Percentiles rank a stretch among this genome's conserved stretches.
These are phyloP conservation scores for Andrographis paniculata DNA, from an alignment of 305 asterid species.

Conservation along the genomic window DNA sequence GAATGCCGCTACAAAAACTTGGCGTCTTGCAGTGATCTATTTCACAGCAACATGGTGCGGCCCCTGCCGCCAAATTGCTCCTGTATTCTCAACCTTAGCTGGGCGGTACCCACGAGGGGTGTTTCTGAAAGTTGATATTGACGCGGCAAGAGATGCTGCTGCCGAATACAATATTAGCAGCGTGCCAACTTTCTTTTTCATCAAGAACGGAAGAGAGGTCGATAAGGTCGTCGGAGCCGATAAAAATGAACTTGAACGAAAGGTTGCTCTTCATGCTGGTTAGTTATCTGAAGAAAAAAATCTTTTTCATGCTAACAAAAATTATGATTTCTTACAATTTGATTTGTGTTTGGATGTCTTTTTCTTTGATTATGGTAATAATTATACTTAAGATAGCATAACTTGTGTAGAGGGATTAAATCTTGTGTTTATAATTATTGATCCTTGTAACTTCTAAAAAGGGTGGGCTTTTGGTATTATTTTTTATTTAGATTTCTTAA, in stretches of 20 bases:
- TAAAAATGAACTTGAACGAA: background rate
- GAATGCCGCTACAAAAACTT: slow-evolving; percentile 7
- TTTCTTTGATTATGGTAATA: too few species aligned
- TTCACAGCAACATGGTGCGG: slow-evolving; percentile 84
- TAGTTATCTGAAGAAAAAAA: background rate
- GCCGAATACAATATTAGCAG: slow-evolving; percentile 44
- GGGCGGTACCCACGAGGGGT: slow-evolving; percentile 39
- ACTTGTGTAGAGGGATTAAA: too few species aligned
- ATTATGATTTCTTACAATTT: too few species aligned
- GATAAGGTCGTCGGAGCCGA: slow-evolving; percentile 42
- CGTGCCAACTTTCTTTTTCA: slow-evolving; percentile 59
- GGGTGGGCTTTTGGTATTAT: too few species aligned
- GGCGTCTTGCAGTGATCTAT: slow-evolving; percentile 44
- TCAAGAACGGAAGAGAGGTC: slow-evolving; percentile 52
- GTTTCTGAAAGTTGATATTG: slow-evolving; percentile 60
- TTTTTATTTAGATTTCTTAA: too few species aligned
- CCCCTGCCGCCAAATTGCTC: slow-evolving; percentile 54
- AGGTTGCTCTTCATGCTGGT: background rate
- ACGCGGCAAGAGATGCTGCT: slow-evolving; percentile 54
- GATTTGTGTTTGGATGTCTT: too few species aligned
- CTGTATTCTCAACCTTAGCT: slow-evolving; percentile 45
- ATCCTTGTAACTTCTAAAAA: too few species aligned
- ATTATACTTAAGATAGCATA: too few species aligned
- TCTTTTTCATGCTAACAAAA: too few species aligned
- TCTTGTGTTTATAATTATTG: too few species aligned